Conservation (phyloP, 305 asterid species). For the Fraxinus floribunda region DNA sequence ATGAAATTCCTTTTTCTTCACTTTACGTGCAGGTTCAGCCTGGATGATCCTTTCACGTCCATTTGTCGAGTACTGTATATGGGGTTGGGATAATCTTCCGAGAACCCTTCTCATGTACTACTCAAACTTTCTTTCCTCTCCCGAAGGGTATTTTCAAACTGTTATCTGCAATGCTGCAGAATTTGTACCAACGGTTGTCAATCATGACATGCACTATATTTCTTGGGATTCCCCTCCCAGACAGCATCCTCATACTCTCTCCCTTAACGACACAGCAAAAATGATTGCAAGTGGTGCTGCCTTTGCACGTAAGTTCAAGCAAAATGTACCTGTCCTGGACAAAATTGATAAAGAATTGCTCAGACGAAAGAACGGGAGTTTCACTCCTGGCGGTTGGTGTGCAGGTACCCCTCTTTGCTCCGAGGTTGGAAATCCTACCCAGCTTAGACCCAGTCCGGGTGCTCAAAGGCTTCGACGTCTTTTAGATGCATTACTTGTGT, state of each 20-base stretch:
- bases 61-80: constrained; percentile 72
- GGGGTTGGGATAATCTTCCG: constrained; percentile 99
- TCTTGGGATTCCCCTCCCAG: constrained; percentile 90
- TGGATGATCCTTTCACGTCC: constrained; percentile 91
- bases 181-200: constrained; percentile 66
- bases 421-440: constrained; percentile 50
- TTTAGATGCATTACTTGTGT: constrained; percentile 35
- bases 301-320: constrained; percentile 83
- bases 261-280: constrained; percentile 59
- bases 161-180: constrained; percentile 78
- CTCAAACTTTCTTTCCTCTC: constrained; percentile 85
- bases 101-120: constrained; percentile 92
- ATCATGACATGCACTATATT: constrained; percentile 94
- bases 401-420: constrained; percentile 66
- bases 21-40: constrained; percentile 69
- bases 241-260: constrained; percentile 77
- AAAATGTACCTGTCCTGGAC: constrained; percentile 53
- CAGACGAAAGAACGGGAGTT: constrained; percentile 49
- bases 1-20: not conserved
- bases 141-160: constrained; percentile 94
- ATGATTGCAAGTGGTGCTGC: constrained; percentile 77
- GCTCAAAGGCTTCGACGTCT: constrained; percentile 71
- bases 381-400: constrained; percentile 97
- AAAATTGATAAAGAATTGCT: constrained; percentile 61
- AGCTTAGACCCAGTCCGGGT: constrained; percentile 67